Evolutionary conservation across 192 early-diverging fungal species (phyloP), one percentile per base, ranked within the genome.

Genomic region (Cetraspora pellucida): DNA sequence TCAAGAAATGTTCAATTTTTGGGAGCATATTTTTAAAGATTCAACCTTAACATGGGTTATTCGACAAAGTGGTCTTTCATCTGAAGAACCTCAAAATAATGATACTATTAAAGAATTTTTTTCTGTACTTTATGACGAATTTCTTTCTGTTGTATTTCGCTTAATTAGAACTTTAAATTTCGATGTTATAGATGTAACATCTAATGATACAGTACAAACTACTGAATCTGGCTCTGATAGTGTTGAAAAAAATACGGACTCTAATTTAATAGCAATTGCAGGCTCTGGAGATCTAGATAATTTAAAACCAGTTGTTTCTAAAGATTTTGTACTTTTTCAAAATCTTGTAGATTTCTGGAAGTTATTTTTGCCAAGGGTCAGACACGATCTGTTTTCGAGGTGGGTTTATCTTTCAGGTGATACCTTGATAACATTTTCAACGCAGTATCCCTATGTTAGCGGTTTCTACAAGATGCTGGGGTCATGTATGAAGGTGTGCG

Each of bases 401-500:
- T 94, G 93, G 92, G 63, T 91, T 10, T 86, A 82, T 77, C 78
- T 87, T 2, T 78, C 86, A 31, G 89, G 89, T 4, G 80, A 84
- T 27, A 71, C 73, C 57, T 60, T 89, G 0, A 86, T 92, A 14
- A 77, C 81, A 16, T 80, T 89, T 23, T 88, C 88, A 16, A 75
- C 80, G 0, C 79, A 79, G 61, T 72, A 90, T 68, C 92, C 92
- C 0, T 77, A 93, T 19, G 85, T 94, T 57, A 91, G 88, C 75
- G 91, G 91, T 0, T 92, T 93, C 65, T 91, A 93, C 80, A 92
- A 91, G 50, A 82, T 94, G 73, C 80, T 91, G 59, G 77, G 82
- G 3, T 79, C 84, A 1, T 82, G 81, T 43, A 31, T 91, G 31
- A 66, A 67, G n/a, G 75, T 90, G 27, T 84, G 77, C 60, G 79